Conservation (phyloP, 305 asterid species). For the Fraxinus dipetala region DNA sequence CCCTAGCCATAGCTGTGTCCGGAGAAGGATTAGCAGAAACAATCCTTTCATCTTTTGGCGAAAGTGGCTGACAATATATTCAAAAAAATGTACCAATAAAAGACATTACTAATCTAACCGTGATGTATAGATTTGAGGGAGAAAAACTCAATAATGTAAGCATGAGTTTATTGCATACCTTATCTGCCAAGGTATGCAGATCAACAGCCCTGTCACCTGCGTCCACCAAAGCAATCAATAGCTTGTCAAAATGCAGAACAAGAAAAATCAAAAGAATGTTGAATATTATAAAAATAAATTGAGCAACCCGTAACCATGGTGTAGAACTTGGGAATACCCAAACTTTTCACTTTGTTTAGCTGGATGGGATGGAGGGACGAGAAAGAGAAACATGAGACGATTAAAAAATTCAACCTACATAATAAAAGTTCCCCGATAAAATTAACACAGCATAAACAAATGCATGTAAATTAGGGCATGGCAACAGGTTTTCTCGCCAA, state of each 20-base stretch:
- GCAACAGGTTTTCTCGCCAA: not conserved
- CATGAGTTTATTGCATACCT: slow-evolving; percentile 45
- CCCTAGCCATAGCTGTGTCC: slow-evolving; percentile 62
- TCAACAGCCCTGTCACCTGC: slow-evolving; percentile 77
- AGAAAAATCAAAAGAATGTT: not conserved
- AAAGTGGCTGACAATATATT: slow-evolving; percentile 57
- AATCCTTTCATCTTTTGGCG: slow-evolving; percentile 80
- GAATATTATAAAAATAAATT: not conserved
- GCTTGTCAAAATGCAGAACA: slow-evolving; percentile 19
- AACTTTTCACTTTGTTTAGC: not conserved
- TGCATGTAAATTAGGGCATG: not conserved
- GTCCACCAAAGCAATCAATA: slow-evolving; percentile 26
- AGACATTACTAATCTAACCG: slow-evolving; percentile 30
- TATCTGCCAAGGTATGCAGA: slow-evolving; percentile 66
- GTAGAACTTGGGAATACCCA: not conserved
- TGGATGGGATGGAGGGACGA: not conserved
- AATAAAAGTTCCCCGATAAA: not conserved
- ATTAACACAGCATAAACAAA: not conserved
- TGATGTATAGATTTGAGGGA: slow-evolving; percentile 22
- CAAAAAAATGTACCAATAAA: slow-evolving; percentile 33
- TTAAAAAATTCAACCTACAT: not conserved
- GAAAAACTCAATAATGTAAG: slow-evolving; percentile 16
- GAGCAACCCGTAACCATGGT: not conserved
- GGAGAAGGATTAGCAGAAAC: slow-evolving; percentile 67
- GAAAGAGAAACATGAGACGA: not conserved